Conservation (phyloP, 805 yeast genomes). For the Ogataea pignaliae region DNA sequence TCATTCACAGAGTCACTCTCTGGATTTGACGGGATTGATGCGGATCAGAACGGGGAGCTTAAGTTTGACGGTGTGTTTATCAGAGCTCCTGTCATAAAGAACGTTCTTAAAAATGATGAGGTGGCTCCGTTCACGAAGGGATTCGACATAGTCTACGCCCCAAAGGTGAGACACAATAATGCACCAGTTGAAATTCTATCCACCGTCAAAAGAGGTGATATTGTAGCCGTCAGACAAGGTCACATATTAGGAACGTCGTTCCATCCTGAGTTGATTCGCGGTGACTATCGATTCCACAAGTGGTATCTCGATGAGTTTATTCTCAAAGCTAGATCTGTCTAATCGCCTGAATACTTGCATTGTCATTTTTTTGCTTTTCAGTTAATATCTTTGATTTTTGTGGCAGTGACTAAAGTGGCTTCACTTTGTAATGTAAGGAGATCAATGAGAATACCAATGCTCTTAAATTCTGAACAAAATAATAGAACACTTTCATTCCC, state of each 20-base stretch:
- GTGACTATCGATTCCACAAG: slow-evolving; percentile 57
- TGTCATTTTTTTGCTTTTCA: background rate
- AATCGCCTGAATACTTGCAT: background rate
- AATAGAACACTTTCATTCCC: slow-evolving; percentile 40
- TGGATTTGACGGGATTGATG: slow-evolving; percentile 17
- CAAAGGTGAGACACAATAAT: slow-evolving; percentile 9
- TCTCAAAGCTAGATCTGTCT: background rate
- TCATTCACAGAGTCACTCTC: slow-evolving; percentile 51
- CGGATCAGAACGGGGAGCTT: slow-evolving; percentile 3
- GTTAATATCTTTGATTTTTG: too few species aligned
- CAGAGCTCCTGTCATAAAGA: slow-evolving; percentile 65
- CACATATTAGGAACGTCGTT: slow-evolving; percentile 67
- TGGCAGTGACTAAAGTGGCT: slow-evolving; percentile 5
- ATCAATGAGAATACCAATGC: slow-evolving; percentile 40
- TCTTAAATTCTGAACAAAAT: slow-evolving; percentile 38
- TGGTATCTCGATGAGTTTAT: slow-evolving; percentile 61
- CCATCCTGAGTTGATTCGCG: slow-evolving; percentile 66
- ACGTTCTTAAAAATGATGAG: background rate
- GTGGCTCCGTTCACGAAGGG: background rate
- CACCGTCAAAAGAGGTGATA: slow-evolving; percentile 30
- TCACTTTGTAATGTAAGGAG: slow-evolving; percentile 37
- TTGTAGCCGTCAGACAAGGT: slow-evolving; percentile 74
- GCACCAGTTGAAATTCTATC: slow-evolving; percentile 39
- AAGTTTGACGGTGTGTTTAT: slow-evolving; percentile 55
- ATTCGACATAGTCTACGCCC: slow-evolving; percentile 10